Base-by-base conservation (phyloP, 305 asterid species). In the Rubia occidens region DNA sequence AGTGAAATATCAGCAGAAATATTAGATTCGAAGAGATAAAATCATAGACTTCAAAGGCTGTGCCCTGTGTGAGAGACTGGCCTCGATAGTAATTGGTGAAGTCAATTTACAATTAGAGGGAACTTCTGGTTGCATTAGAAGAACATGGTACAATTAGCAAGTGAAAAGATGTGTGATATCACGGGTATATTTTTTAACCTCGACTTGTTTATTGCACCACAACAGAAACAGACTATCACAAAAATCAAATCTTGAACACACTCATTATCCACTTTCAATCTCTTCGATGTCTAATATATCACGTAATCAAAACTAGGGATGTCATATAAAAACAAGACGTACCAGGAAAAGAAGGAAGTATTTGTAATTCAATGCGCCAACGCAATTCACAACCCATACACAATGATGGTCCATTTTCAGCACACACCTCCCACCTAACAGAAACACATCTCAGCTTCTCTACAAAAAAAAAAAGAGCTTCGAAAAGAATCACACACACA, bases 321-420 rank as follows among this genome's bases (percentile, higher is more conserved):
- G 58, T n/a, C 0, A 51, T 4, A 51, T 15, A 10, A 15, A 51
- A 8, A 51, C 58, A 70, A 51, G 51, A 26, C 86, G 15, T 85
- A 94, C 99, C 96, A 94, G 87, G 85, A 94, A 94, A 81, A 94
- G 96, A 82, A 94, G 96, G 78, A 94, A 94, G 78, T 91, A 83
- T 80, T 94, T 94, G 89, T 94, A 94, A 88, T 91, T 94, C 79
- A 90, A 78, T 67, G 99, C 99, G 70, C 99, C 99, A 45, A 94
- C 99, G 71, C 99, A 94, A 64, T 91, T 94, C 74, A 94, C 97
- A 77, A 94, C 99, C 99, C 99, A 94, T 71, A 94, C 99, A 77
- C 99, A 94, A 79, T 94, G 99, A 82, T 94, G 99, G 76, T 94
- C 99, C 99, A 94, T 94, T 85, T 94, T 94, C 78, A 91, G 81